Evolutionary conservation across 2,329 filamentous ascomycete genomes (phyloP), one percentile per base, ranked within the genome.

Genomic region (Pseudogymnoascus sp.): DNA sequence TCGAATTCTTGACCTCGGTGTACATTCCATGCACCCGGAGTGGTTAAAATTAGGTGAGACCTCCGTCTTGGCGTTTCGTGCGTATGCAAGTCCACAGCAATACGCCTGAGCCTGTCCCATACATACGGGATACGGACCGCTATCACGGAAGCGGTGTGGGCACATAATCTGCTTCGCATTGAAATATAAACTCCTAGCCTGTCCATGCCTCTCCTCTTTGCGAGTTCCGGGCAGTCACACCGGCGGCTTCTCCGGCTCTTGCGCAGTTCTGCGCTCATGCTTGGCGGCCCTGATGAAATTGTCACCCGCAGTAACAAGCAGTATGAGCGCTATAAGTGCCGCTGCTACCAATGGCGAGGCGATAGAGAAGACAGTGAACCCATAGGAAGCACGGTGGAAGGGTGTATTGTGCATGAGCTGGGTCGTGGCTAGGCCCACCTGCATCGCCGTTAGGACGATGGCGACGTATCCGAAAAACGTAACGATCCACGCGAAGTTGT

Each of bases 281-380:
- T 10, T 31, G 7, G 26, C 6, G 31, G 44, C 44, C 21, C 11
- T 31, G 11, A 15, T 31, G 11, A 50, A 2, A 31, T 50, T 15
- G 13, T 50, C 26, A 2, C 8, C 26, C 15, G 44, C 44, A 31
- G 44, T 50, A 50, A 50, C n/a, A 50, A 50, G 5, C 3, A 50
- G 13, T 5, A 50, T 10, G 1, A 63, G 5, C 13, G 21, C 35
- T 24, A 63, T n/a, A 39, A 50, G 24, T 24, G 29, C 54, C 15
- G 31, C 58, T n/a, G 61, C 63, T 24, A 67, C 60, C 7, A 78
- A 64, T 0, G 78, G 78, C 3, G 69, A 73, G 5, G 79, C 11
- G 26, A 81, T 78, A 0, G 77, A 72, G 61, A 82, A 80, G 4
- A 81, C 67, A 2, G 77, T 75, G 61, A 83, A 81, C 1, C 77